Conservation (phyloP, 768 basidiomycete genomes). For the Calvatia gigantea region DNA sequence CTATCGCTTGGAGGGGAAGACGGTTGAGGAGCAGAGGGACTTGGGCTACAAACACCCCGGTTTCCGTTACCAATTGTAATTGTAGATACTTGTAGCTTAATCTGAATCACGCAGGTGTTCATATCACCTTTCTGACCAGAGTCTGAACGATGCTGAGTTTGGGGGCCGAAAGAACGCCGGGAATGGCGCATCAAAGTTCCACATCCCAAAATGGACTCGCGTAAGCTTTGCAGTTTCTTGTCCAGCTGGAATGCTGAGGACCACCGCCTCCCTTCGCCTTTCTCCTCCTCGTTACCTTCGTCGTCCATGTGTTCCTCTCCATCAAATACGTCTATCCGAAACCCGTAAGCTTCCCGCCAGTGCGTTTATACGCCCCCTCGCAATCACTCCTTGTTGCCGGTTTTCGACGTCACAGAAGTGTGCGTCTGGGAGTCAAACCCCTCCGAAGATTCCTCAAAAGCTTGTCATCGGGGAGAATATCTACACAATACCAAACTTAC, state of each 20-base stretch:
- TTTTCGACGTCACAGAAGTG: slow-evolving; percentile 21
- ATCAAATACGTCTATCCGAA: not conserved
- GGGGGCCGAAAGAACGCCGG: too few relatives aligned
- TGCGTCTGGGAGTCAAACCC: slow-evolving; percentile 12
- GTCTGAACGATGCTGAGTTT: too few relatives aligned
- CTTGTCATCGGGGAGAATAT: slow-evolving; percentile 71
- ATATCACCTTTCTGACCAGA: too few relatives aligned
- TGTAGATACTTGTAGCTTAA: not conserved
- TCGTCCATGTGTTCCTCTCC: not conserved
- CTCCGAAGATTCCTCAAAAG: slow-evolving; percentile 23
- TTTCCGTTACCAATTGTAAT: slow-evolving; percentile 39
- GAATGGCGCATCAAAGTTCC: not conserved
- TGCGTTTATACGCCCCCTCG: not conserved
- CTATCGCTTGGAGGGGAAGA: slow-evolving; percentile 35
- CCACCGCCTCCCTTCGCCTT: not conserved
- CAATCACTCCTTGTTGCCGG: not conserved
- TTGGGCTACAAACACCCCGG: slow-evolving; percentile 43
- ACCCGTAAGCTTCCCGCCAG: too few relatives aligned
- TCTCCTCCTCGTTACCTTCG: not conserved
- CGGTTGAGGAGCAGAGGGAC: slow-evolving; percentile 30
- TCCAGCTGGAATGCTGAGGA: slow-evolving; percentile 2
- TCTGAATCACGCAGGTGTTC: too few relatives aligned
- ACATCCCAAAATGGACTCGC: not conserved
- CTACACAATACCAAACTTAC: slow-evolving; percentile 89
- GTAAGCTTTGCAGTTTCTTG: not conserved